phyloP scores from a whole-genome alignment of 331 rosid species.

The Telfairia occidentalis region DNA sequence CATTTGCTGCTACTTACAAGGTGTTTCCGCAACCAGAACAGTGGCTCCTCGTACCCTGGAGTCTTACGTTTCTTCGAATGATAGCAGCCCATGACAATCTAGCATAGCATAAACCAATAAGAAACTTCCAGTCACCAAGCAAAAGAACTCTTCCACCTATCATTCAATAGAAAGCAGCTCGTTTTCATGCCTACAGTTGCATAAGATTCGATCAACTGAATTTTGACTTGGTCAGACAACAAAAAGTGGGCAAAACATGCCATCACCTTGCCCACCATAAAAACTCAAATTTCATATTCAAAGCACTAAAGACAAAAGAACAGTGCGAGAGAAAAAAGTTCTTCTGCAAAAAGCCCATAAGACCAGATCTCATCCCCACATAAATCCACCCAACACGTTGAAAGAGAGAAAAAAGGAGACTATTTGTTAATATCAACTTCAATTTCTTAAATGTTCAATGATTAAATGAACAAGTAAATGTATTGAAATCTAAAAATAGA shows the following conservation, averaged over 20 bases:
- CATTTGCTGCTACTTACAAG: slow-evolving; percentile 74
- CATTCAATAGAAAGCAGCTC: neutral
- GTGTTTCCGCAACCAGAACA: slow-evolving; percentile 74
- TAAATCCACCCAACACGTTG: neutral
- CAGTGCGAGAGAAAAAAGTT: neutral
- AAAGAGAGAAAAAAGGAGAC: neutral
- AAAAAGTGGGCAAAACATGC: slow-evolving; percentile 1
- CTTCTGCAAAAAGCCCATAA: neutral
- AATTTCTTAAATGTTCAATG: neutral
- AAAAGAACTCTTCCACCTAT: neutral
- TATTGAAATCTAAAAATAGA: too few species aligned
- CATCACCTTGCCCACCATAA: neutral
- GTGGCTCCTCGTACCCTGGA: slow-evolving; percentile 54
- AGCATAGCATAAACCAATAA: slow-evolving; percentile 7
- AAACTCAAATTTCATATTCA: neutral
- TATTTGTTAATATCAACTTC: neutral
- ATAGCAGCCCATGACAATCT: slow-evolving; percentile 58
- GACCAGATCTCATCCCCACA: neutral
- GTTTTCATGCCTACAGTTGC: neutral
- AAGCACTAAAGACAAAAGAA: neutral
- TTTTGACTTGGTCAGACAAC: neutral
- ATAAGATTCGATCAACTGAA: neutral
- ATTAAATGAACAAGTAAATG: too few species aligned
- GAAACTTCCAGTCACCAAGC: neutral
- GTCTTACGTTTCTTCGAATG: slow-evolving; percentile 30